A percentile compares a stretch with the other conserved stretches of the same genome.
Evolutionary conservation across 2,329 filamentous ascomycete genomes (phyloP).

Genomic region (Coniochaeta hoffmannii): DNA sequence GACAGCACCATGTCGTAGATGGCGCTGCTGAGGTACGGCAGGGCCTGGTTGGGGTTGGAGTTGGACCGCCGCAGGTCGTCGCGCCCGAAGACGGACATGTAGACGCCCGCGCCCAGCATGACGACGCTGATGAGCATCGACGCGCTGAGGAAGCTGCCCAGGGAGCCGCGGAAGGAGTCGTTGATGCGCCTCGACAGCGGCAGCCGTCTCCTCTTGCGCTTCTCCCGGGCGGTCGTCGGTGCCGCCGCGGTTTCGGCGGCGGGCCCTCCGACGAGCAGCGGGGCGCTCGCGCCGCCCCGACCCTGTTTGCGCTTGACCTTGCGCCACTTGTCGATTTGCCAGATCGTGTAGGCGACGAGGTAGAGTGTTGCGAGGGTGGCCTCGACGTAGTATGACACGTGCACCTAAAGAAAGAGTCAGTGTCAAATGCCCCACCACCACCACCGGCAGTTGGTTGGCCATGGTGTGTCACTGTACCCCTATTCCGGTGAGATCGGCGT

Average conservation of each 20-base stretch:
- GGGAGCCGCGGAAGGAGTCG: conserved; percentile 16
- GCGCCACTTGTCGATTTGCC: conserved; percentile 5
- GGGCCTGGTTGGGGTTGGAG: not conserved
- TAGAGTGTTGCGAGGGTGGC: conserved; percentile 10
- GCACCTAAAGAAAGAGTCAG: conserved; percentile 2
- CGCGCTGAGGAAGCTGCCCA: conserved; percentile 15
- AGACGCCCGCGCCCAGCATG: conserved; percentile 13
- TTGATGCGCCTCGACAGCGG: conserved; percentile 12
- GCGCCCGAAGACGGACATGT: conserved; percentile 4
- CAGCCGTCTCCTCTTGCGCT: not conserved
- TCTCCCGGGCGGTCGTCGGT: not conserved
- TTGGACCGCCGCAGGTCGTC: not conserved
- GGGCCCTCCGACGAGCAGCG: not conserved
- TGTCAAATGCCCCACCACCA: no score
- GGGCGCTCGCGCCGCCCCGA: not conserved
- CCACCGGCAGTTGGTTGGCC: no score
- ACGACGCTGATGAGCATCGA: conserved; percentile 10
- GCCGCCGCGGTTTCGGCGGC: no score
- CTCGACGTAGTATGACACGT: conserved; percentile 12
- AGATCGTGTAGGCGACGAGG: conserved; percentile 7
- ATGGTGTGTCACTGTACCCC: conserved; percentile 5
- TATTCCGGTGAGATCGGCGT: conserved; percentile 14
- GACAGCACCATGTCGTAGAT: conserved; percentile 13
- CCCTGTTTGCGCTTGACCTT: not conserved
- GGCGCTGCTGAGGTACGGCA: conserved; percentile 8